phyloP scores from a whole-genome alignment of 257 asterid genomes.

The Apocynum venetum region DNA sequence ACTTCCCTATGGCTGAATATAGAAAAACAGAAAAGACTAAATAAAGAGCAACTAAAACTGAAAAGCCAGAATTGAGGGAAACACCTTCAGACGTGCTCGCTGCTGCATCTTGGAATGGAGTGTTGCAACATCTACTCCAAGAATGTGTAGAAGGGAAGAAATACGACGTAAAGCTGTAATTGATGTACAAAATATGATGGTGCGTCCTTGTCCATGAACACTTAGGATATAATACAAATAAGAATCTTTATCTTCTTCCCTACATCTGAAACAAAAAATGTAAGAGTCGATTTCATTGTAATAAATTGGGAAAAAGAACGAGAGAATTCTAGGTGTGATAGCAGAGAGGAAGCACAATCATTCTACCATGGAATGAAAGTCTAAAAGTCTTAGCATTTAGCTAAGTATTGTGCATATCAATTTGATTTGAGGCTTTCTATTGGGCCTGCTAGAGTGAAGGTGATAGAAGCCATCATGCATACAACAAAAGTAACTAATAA shows the following conservation, averaged over 20 bases:
- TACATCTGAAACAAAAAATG: slow-evolving; percentile 56
- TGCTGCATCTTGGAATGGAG: slow-evolving; percentile 99
- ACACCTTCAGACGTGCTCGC: slow-evolving; percentile 92
- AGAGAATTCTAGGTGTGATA: not conserved
- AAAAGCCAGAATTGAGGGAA: not conserved
- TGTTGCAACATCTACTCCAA: slow-evolving; percentile 61
- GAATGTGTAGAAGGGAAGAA: slow-evolving; percentile 71
- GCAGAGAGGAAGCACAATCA: not conserved
- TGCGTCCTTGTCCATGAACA: slow-evolving; percentile 88
- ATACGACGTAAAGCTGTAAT: slow-evolving; percentile 91
- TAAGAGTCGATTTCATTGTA: slow-evolving; percentile 13
- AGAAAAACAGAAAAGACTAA: slow-evolving; percentile 9
- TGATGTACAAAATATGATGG: slow-evolving; percentile 92
- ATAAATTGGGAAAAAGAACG: not conserved
- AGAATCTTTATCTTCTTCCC: slow-evolving; percentile 93
- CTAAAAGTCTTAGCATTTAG: not conserved
- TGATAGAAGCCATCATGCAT: not conserved
- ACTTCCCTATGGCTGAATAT: not conserved
- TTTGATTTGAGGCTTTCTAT: not conserved
- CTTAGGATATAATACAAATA: slow-evolving; percentile 78
- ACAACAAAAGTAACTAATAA: not conserved
- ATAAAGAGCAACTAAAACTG: not conserved
- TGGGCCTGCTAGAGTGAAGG: not conserved
- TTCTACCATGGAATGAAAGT: not conserved
- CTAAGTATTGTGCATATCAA: not conserved